These are phyloP conservation scores for Luffa acutangula DNA, from an alignment of 306 rosid genomes.

Conservation along the genomic window DNA sequence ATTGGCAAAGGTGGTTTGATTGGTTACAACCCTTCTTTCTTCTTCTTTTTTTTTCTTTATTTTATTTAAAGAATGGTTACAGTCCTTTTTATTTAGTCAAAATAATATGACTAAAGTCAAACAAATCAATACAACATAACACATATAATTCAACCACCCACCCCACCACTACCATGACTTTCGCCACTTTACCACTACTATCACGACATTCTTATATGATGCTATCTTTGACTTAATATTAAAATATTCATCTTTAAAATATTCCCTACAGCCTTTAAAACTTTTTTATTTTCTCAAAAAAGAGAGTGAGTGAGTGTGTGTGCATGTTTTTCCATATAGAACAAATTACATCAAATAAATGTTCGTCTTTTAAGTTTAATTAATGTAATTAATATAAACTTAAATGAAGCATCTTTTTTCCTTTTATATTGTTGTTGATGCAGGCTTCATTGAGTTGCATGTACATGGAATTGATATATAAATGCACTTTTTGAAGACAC, in stretches of 20 bases:
- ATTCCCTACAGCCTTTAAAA: not conserved
- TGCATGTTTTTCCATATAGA: not conserved
- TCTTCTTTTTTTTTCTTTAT: too few relatives aligned
- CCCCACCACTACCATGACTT: constrained; percentile 1
- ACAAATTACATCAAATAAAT: not conserved
- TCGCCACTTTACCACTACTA: constrained; percentile 3
- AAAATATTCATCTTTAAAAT: not conserved
- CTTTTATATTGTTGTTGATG: not conserved
- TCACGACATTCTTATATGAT: not conserved
- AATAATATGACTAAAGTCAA: not conserved
- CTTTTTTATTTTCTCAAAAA: not conserved
- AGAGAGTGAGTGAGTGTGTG: not conserved
- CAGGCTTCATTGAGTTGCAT: constrained; percentile 2
- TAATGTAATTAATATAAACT: not conserved
- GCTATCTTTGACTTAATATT: not conserved
- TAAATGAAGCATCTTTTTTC: not conserved
- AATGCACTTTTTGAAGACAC: constrained; percentile 6
- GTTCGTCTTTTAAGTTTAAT: not conserved
- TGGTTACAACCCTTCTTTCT: not conserved
- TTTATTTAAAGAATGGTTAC: too few relatives aligned
- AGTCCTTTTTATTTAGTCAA: not conserved
- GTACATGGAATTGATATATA: not conserved
- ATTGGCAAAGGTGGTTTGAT: not conserved
- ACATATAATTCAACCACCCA: not conserved
- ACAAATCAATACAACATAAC: not conserved